Percentiles rank a stretch among this genome's conserved stretches.
Evolutionary conservation across 2,329 filamentous ascomycete genomes (phyloP).

Genomic region (Orbilia brochopaga): DNA sequence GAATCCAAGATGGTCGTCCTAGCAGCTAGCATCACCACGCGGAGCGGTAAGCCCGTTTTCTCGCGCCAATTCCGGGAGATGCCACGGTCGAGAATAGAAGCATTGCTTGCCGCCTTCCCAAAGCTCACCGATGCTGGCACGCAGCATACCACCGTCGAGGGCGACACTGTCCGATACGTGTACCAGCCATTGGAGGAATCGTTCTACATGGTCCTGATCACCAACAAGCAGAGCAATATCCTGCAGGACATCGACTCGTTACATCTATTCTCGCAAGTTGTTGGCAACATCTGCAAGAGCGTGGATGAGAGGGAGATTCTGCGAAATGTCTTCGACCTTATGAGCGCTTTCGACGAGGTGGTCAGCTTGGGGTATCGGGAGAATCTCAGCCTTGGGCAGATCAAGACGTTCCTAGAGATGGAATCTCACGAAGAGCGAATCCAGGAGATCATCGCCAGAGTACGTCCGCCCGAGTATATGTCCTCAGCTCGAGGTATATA

Average conservation of each 20-base stretch:
- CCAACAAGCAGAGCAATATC: conserved; percentile 99
- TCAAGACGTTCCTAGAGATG: conserved; percentile 99
- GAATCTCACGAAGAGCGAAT: conserved; percentile 98
- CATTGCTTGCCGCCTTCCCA: conserved; percentile 92
- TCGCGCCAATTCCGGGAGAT: conserved; percentile 98
- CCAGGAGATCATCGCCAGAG: conserved; percentile 93
- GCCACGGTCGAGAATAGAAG: conserved; percentile 94
- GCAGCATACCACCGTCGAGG: conserved; percentile 97
- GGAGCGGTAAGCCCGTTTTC: conserved; percentile 96
- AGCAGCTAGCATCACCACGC: conserved; percentile 97
- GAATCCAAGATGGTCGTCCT: conserved; percentile 74
- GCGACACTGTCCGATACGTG: conserved; percentile 99
- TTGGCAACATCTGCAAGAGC: conserved; percentile 93
- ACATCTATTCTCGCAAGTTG: conserved; percentile 96
- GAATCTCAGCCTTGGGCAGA: conserved; percentile 94
- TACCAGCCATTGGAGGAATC: conserved; percentile 95
- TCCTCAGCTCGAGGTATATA: conserved; percentile 37
- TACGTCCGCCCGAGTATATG: conserved; percentile 60
- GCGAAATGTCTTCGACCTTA: conserved; percentile 91
- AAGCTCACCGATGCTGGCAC: conserved; percentile 95
- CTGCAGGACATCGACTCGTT: conserved; percentile 98
- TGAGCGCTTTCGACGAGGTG: conserved; percentile 96
- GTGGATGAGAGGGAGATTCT: conserved; percentile 94
- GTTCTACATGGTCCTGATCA: conserved; percentile 99
- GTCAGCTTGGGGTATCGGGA: conserved; percentile 95